These are phyloP conservation scores for Boechera retrofracta DNA, from an alignment of 345 rosid genomes.

Conservation along the genomic window DNA sequence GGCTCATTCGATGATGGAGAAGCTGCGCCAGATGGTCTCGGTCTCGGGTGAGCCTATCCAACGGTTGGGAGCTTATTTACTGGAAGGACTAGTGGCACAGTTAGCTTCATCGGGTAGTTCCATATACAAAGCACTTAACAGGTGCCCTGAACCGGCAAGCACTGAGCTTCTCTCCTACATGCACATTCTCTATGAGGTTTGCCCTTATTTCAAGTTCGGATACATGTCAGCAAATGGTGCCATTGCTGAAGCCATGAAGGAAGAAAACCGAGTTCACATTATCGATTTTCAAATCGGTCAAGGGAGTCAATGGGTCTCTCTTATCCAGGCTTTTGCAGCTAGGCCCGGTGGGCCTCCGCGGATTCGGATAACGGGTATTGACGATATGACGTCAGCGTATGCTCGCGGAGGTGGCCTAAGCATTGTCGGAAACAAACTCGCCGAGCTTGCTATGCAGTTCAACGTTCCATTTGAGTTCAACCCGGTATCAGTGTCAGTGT, in stretches of 20 bases:
- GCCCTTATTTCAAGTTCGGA: conserved; percentile 94
- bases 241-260: conserved; percentile 97
- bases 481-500: conserved; percentile 66
- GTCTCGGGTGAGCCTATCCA: conserved; percentile 97
- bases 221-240: conserved; percentile 99
- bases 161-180: conserved; percentile 80
- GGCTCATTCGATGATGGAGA: conserved; percentile 74
- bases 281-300: conserved; percentile 89
- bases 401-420: conserved; percentile 87
- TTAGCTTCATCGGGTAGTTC: conserved; percentile 84
- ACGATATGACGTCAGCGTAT: conserved; percentile 80
- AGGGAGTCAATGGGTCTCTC: conserved; percentile 94
- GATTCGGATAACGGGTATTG: conserved; percentile 84
- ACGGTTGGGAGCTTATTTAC: conserved; percentile 90
- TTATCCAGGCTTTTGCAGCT: conserved; percentile 97
- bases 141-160: conserved; percentile 77
- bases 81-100: conserved; percentile 93
- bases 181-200: conserved; percentile 92
- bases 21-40: conserved; percentile 75
- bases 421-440: conserved; percentile 75
- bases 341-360: conserved; percentile 95
- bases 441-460: conserved; percentile 68
- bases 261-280: conserved; percentile 83
- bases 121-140: conserved; percentile 63
- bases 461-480: conserved; percentile 90